Evolutionary conservation across 148 eudicot genomes (phyloP).

Genomic region (Vaccinium darrowii): DNA sequence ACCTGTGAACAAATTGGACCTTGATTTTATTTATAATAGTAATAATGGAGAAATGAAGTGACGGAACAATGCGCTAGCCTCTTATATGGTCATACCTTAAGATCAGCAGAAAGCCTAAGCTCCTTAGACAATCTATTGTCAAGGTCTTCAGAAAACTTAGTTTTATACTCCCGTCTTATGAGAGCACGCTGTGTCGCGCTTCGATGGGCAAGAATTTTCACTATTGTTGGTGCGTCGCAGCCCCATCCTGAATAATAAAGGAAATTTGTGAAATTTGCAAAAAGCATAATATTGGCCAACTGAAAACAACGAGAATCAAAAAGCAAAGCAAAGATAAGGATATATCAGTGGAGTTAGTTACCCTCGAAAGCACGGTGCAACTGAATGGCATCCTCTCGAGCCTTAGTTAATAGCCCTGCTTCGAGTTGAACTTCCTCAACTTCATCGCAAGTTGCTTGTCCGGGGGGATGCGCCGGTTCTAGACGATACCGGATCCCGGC

Average conservation of each 20-base stretch:
- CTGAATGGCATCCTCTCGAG: background rate
- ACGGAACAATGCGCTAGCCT: background rate
- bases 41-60: background rate
- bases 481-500: too few species aligned
- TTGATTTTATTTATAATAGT: background rate
- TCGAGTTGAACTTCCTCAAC: too few species aligned
- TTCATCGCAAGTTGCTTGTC: too few species aligned
- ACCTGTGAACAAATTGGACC: background rate
- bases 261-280: background rate
- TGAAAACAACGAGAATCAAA: background rate
- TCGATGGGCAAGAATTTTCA: slow-evolving; percentile 74
- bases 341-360: background rate
- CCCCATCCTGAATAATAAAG: slow-evolving; percentile 48
- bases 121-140: slow-evolving; percentile 51
- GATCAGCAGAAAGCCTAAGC: slow-evolving; percentile 54
- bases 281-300: background rate
- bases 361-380: background rate
- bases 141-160: slow-evolving; percentile 58
- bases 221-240: slow-evolving; percentile 62
- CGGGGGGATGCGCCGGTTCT: too few species aligned
- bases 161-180: slow-evolving; percentile 57
- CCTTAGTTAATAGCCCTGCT: background rate
- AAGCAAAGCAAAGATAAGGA: background rate
- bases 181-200: slow-evolving; percentile 64
- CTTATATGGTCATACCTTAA: slow-evolving; percentile 40